These are phyloP conservation scores for Termitomyces sp. DNA, from an alignment of 1,284 basidiomycete genomes.

Conservation along the genomic window DNA sequence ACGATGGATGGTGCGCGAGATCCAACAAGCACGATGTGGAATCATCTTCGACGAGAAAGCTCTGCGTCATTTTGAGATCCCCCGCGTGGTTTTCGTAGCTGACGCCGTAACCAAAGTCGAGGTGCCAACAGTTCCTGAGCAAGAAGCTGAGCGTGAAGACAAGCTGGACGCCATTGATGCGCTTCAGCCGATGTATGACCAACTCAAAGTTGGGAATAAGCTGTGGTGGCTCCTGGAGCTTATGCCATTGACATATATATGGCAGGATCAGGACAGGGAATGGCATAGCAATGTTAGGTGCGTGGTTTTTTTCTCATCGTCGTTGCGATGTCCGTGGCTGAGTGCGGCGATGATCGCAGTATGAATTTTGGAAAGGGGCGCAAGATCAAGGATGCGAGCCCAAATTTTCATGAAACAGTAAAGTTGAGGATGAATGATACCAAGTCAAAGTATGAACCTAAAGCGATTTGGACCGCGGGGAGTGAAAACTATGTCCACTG, in stretches of 20 bases:
- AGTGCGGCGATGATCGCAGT: slow-evolving; percentile 17
- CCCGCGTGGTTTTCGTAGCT: slow-evolving; percentile 12
- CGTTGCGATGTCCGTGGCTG: not conserved
- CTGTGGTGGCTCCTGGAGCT: slow-evolving; percentile 48
- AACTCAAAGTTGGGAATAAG: slow-evolving; percentile 26
- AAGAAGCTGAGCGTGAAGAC: slow-evolving; percentile 7
- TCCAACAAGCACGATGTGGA: slow-evolving; percentile 38
- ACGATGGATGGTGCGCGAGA: slow-evolving; percentile 66
- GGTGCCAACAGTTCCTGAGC: not conserved
- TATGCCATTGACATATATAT: slow-evolving; percentile 34
- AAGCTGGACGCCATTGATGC: slow-evolving; percentile 29
- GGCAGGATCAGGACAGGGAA: slow-evolving; percentile 35
- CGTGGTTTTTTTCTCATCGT: slow-evolving; percentile 9
- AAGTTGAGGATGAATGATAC: slow-evolving; percentile 41
- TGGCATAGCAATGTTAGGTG: slow-evolving; percentile 37
- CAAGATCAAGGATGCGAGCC: slow-evolving; percentile 32
- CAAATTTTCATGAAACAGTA: slow-evolving; percentile 51
- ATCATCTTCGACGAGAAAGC: slow-evolving; percentile 45
- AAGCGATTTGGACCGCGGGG: slow-evolving; percentile 40
- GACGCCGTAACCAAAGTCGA: slow-evolving; percentile 4
- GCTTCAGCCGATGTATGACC: slow-evolving; percentile 34
- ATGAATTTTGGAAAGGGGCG: slow-evolving; percentile 45
- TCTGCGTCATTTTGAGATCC: slow-evolving; percentile 22
- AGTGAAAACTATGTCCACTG: slow-evolving; percentile 45
- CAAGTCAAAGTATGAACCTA: slow-evolving; percentile 43